Base-by-base conservation (phyloP, 495 filamentous ascomycete species). In the Pyrenula massariospora region DNA sequence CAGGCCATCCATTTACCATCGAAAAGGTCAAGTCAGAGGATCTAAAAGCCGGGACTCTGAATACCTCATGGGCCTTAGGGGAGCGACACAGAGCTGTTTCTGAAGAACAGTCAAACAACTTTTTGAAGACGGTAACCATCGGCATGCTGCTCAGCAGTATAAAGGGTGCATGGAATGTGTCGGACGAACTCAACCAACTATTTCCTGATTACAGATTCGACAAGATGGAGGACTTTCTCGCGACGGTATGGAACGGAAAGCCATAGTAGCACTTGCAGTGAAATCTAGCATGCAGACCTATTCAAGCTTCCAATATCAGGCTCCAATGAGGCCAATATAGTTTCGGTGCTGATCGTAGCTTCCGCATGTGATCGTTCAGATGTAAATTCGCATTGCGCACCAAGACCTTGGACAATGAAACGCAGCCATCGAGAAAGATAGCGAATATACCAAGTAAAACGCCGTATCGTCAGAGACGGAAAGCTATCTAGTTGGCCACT, bases 151-250 rank as follows among this genome's bases (percentile, higher is more conserved):
- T 80, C 11, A 71, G 63, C 15, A 70, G 66, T 49, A 50, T 62
- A 0, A 65, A 61, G 0, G 73, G 72, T 12, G 70, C 68, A 0
- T 75, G 65, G 61, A 58, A 64, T 51, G 68, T 76, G 0, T 77
- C 73, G 21, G 74, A 81, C 54, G 77, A 76, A 59, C 77, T 68
- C 64, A 84, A 84, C 60, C 63, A 64, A 22, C 55, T 82, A 22
- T 60, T 83, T 22, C 76, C 79, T 0, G 73, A 79, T 19, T 79
- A 75, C 55, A 57, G 77, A 62, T 78, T 82, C 55, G 74, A 69
- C 15, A 12, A 61, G 21, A 58, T 67, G 3, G 73, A 78, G 58
- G 69, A 72, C 0, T 84, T 83, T 53, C 58, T 84, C 20, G 54
- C 60, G 0, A 58, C 73, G 52, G 67, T 63, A 0, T 84, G 80